Evolutionary conservation across 768 basidiomycete species (phyloP).

Genomic region (Termitomyces sp.): DNA sequence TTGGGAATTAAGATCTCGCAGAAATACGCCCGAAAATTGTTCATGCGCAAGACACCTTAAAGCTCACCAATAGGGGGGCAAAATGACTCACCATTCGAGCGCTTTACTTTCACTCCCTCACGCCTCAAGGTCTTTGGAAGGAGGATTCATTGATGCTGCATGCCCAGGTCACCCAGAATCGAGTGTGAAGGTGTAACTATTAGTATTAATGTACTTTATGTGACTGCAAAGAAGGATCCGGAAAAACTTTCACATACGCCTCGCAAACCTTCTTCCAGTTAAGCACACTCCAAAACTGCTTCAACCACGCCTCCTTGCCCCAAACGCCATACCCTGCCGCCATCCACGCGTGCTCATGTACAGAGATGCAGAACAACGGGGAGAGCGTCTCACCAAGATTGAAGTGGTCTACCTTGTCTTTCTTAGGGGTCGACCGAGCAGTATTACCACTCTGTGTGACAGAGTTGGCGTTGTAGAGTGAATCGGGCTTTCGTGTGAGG

Average conservation of each 20-base stretch:
- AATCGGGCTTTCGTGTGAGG: background rate
- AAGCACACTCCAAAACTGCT: constrained; percentile 79
- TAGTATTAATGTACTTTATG: constrained; percentile 1
- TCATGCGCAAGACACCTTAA: background rate
- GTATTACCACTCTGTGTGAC: too few species aligned
- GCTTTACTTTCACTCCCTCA: background rate
- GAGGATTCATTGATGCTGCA: too few species aligned
- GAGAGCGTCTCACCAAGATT: constrained; percentile 56
- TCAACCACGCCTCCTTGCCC: constrained; percentile 87
- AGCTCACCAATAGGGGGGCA: background rate
- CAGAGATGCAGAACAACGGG: constrained; percentile 76
- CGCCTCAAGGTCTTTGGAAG: background rate
- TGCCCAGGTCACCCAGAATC: too few species aligned
- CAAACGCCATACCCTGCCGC: constrained; percentile 82
- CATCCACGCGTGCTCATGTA: constrained; percentile 88
- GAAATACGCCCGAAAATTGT: background rate
- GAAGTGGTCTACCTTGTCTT: constrained; percentile 24
- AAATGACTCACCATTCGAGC: too few species aligned
- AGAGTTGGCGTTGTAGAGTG: background rate
- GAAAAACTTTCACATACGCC: constrained; percentile 24
- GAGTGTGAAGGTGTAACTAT: background rate
- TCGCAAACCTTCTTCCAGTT: constrained; percentile 69
- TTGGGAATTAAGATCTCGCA: background rate
- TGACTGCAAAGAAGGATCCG: background rate
- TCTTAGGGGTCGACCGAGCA: constrained; percentile 4